Conservation (phyloP, 225 moss, liverwort and hornwort species). For the Asterella californica region DNA sequence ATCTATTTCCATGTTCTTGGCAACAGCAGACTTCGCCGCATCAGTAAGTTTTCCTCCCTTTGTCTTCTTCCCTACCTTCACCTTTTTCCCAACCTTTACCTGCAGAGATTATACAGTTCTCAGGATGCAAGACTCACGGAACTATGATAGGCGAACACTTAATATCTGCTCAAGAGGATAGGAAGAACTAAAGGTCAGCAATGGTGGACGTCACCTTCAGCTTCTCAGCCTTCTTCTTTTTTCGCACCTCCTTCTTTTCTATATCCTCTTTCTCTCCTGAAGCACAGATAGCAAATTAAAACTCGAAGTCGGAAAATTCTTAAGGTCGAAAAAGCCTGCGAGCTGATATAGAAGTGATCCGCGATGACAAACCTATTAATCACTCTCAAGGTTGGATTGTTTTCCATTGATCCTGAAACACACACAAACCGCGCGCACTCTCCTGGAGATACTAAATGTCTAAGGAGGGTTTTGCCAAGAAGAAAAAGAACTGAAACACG, state of each 20-base stretch:
- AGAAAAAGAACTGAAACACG: too few relatives aligned
- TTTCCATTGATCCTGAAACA: background rate
- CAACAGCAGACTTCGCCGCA: slow-evolving; percentile 8
- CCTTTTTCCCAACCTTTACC: slow-evolving; percentile 16
- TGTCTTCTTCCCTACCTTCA: slow-evolving; percentile 12
- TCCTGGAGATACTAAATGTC: background rate
- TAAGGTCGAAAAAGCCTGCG: background rate
- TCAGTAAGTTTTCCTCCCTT: slow-evolving; percentile 9
- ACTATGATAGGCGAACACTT: background rate
- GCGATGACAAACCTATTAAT: background rate
- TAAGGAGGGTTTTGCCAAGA: too few relatives aligned
- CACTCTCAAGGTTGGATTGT: background rate
- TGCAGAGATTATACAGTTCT: background rate
- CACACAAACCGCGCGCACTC: background rate
- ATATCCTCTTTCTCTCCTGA: slow-evolving; percentile 18
- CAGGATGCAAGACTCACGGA: background rate
- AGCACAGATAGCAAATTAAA: background rate
- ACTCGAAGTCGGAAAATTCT: background rate
- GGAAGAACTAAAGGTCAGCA: background rate
- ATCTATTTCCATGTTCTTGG: slow-evolving; percentile 13
- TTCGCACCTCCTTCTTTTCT: slow-evolving; percentile 9
- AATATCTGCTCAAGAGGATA: background rate
- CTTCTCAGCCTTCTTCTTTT: slow-evolving; percentile 16
- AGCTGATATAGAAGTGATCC: background rate
- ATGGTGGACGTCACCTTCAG: background rate